These are phyloP conservation scores for Brassica juncea DNA, from an alignment of 345 rosid species.

Conservation along the genomic window DNA sequence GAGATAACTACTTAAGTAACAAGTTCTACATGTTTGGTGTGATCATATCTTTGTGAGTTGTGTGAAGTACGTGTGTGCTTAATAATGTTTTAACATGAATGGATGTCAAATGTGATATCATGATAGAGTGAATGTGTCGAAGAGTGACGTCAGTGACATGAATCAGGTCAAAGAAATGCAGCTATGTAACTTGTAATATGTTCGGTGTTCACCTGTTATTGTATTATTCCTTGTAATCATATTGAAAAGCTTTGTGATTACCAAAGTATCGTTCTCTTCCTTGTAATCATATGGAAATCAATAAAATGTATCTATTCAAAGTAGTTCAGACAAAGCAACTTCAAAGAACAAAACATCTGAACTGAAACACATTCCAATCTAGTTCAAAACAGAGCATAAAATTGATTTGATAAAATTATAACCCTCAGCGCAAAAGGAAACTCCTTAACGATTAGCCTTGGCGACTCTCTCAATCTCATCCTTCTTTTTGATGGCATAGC, in stretches of 20 bases:
- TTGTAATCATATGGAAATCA: background rate
- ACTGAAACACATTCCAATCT: conserved; percentile 26
- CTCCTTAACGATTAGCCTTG: conserved; percentile 75
- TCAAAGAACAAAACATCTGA: conserved; percentile 30
- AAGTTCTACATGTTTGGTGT: background rate
- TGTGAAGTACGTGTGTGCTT: background rate
- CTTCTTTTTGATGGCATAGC: conserved; percentile 84
- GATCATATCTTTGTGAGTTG: background rate
- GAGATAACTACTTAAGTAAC: conserved; percentile 20
- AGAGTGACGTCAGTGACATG: background rate
- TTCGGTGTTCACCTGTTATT: background rate
- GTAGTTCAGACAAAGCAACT: conserved; percentile 21
- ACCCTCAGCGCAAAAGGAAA: background rate
- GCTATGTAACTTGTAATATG: background rate
- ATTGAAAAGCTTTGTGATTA: background rate
- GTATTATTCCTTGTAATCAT: background rate
- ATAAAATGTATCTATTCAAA: conserved; percentile 25
- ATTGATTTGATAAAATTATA: conserved; percentile 8
- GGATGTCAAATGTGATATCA: background rate
- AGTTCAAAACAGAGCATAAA: conserved; percentile 19
- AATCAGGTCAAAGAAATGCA: background rate
- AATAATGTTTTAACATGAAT: background rate
- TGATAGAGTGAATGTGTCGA: background rate
- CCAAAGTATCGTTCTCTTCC: background rate
- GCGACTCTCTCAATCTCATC: conserved; percentile 91